Evolutionary conservation across 2,329 filamentous ascomycete species (phyloP).

Genomic region (Colletotrichum zoysiae): DNA sequence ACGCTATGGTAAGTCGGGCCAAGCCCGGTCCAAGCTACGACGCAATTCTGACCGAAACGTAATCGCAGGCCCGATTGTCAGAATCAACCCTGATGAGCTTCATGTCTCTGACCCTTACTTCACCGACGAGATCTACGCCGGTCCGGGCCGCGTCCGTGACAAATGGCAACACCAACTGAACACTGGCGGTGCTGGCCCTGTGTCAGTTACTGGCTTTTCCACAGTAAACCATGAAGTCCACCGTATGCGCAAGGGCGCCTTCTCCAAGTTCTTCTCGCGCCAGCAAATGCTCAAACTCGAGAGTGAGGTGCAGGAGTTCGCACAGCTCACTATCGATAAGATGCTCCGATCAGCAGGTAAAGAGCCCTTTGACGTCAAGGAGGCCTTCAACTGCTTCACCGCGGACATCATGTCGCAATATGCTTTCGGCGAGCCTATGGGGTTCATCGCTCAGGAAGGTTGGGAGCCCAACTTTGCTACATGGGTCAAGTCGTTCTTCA

Average conservation of each 20-base stretch:
- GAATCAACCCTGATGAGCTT: conserved; percentile 55
- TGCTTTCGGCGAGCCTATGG: conserved; percentile 52
- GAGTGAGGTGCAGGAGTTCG: conserved; percentile 36
- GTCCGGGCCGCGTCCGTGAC: conserved; percentile 34
- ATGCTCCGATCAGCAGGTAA: conserved; percentile 44
- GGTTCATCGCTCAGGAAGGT: conserved; percentile 48
- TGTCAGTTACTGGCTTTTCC: conserved; percentile 44
- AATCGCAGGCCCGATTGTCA: conserved; percentile 51
- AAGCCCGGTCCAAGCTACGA: conserved; percentile 1
- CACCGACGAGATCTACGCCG: conserved; percentile 54
- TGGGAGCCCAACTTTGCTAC: conserved; percentile 53
- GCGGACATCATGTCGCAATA: conserved; percentile 55
- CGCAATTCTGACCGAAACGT: conserved; percentile 12
- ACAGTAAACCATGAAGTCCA: conserved; percentile 51
- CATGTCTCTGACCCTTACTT: conserved; percentile 53
- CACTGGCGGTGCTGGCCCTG: conserved; percentile 44
- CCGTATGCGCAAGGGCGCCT: conserved; percentile 47
- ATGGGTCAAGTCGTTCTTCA: conserved; percentile 50
- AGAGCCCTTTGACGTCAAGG: conserved; percentile 49
- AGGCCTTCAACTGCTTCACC: conserved; percentile 55
- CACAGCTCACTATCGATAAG: conserved; percentile 34
- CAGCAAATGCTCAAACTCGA: conserved; percentile 40
- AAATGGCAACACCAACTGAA: conserved; percentile 47
- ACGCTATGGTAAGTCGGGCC: conserved; percentile 24
- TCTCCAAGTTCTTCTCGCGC: conserved; percentile 53